Evolutionary conservation across 192 early-diverging fungal genomes (phyloP), one percentile per base, ranked within the genome.

Genomic region (Podila epigama): DNA sequence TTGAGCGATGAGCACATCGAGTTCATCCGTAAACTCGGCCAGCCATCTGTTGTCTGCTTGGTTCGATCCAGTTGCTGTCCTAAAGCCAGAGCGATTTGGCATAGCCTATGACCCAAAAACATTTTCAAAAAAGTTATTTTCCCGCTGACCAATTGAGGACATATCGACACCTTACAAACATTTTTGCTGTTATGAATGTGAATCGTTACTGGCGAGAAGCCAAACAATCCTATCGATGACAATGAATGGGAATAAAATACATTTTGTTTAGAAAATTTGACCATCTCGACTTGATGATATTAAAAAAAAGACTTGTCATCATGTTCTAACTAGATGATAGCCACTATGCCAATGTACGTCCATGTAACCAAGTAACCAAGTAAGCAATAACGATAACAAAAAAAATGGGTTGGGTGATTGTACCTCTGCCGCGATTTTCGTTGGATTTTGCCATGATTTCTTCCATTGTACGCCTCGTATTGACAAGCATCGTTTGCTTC

Each of bases 1-100:
- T 32, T 93, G 88, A 1, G 96, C 96, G 84, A 99, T 96, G 31
- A 92, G 79, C 9, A 99, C 95, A 58, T 98, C 97, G 50, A 99
- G 78, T 52, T 93, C 90, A 78, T 98, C 95, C 7, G 91, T 84
- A 51, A 96, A 86, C 60, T 95, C 91, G 50, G 83, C 84, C 16
- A 95, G 58, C 89, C 89, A 92, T n/a, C 81, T 79, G 27, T 71
- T 58, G 59, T 87, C 81, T 13, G 59, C 53, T 27, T 71, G 63
- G 37, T 58, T 70, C 16, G 70, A 48, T 18, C 71, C 63, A 33
- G 58, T 66, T 18, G 54, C 50, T 2, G 69, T 50, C 50, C 57
- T 68, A 60, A 68, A 64, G 34, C 73, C 73, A 58, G 66, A 60
- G 29, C 73, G 73, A 34, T 68, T 68, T 8, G 73, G 66, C 73